These are phyloP conservation scores for Eragrostis tef DNA, from an alignment of 202 grass and related monocot species.

Conservation along the genomic window DNA sequence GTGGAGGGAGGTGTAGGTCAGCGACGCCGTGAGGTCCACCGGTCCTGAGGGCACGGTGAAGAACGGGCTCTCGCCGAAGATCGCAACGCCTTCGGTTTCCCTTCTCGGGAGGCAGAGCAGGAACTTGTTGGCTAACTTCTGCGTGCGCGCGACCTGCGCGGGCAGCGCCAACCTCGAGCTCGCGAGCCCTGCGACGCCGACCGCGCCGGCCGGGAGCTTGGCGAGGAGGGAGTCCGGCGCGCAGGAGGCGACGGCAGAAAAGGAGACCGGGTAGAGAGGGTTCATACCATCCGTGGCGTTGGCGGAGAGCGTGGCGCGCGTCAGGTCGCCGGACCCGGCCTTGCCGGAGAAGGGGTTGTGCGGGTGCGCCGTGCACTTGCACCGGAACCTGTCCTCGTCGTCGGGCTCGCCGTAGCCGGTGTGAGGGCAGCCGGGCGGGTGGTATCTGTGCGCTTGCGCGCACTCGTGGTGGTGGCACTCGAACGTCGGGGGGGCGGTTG, in stretches of 20 bases:
- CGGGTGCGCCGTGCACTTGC: slow-evolving; percentile 55
- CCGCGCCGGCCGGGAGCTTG: slow-evolving; percentile 36
- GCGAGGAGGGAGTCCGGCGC: slow-evolving; percentile 24
- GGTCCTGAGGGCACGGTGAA: slow-evolving; percentile 27
- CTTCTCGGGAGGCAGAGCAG: slow-evolving; percentile 59
- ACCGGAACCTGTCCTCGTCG: slow-evolving; percentile 14
- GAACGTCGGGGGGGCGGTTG: slow-evolving; percentile 18
- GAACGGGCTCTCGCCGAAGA: slow-evolving; percentile 52
- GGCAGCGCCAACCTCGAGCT: slow-evolving; percentile 31
- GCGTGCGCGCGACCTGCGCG: slow-evolving; percentile 36
- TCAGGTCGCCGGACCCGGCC: slow-evolving; percentile 40
- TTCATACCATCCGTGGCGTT: slow-evolving; percentile 60
- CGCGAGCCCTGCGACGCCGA: slow-evolving; percentile 51
- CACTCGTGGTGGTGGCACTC: slow-evolving; percentile 48
- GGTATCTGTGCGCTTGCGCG: slow-evolving; percentile 46
- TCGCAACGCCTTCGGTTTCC: slow-evolving; percentile 39
- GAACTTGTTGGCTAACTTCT: slow-evolving; percentile 46
- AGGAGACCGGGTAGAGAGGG: slow-evolving; percentile 32
- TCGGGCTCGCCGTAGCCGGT: slow-evolving; percentile 21
- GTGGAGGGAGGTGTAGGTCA: slow-evolving; percentile 37
- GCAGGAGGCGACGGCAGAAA: slow-evolving; percentile 41
- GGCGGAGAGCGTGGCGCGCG: slow-evolving; percentile 12
- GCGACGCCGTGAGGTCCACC: slow-evolving; percentile 19
- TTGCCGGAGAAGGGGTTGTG: slow-evolving; percentile 43
- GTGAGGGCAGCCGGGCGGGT: slow-evolving; percentile 32